Conservation (phyloP, 495 filamentous ascomycete species). For the Margaritispora aquatica region DNA sequence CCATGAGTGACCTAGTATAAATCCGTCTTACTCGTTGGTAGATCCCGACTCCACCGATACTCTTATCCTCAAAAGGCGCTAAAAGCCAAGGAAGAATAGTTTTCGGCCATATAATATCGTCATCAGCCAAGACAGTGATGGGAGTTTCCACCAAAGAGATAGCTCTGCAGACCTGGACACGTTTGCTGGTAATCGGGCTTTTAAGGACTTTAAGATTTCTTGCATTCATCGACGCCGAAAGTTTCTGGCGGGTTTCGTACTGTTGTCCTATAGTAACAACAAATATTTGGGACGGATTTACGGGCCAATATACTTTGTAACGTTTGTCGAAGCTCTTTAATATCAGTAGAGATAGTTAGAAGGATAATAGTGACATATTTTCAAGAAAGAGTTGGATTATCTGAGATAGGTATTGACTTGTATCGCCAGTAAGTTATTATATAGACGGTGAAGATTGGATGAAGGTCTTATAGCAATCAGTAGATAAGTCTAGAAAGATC, state of each 20-base stretch:
- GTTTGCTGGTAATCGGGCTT: slow-evolving; percentile 66
- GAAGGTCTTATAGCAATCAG: too few relatives aligned
- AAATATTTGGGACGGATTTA: slow-evolving; percentile 20
- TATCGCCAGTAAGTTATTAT: too few relatives aligned
- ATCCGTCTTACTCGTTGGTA: slow-evolving; percentile 70
- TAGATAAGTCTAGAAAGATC: too few relatives aligned
- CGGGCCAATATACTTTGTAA: slow-evolving; percentile 45
- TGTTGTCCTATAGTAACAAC: slow-evolving; percentile 41
- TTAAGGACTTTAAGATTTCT: slow-evolving; percentile 47
- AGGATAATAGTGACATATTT: too few relatives aligned
- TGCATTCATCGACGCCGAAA: slow-evolving; percentile 25
- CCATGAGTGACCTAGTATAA: slow-evolving; percentile 29
- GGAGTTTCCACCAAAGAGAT: slow-evolving; percentile 65
- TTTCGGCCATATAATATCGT: slow-evolving; percentile 74
- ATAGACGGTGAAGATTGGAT: too few relatives aligned
- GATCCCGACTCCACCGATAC: slow-evolving; percentile 72
- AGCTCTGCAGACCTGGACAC: slow-evolving; percentile 70
- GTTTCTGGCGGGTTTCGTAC: slow-evolving; percentile 34
- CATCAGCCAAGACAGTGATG: slow-evolving; percentile 74
- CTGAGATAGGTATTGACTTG: too few relatives aligned
- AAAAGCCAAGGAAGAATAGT: slow-evolving; percentile 74
- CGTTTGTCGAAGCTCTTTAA: slow-evolving; percentile 41
- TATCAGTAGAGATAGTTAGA: slow-evolving; percentile 52
- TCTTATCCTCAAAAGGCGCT: slow-evolving; percentile 70
- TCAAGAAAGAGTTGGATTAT: too few relatives aligned